Conservation (phyloP, 768 basidiomycete genomes). For the Chalciporus piperatus region DNA sequence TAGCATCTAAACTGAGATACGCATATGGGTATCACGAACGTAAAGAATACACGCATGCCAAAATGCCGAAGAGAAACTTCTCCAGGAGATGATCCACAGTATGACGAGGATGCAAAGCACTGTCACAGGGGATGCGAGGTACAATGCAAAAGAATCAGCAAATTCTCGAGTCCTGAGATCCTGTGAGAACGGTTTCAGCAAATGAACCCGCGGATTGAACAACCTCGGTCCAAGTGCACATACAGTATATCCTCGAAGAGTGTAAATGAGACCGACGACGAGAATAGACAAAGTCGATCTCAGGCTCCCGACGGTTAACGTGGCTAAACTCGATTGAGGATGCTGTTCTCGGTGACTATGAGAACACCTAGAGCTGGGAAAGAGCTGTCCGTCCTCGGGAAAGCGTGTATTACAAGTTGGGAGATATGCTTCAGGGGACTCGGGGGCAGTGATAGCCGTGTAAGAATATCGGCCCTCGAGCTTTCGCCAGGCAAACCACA, state of each 20-base stretch:
- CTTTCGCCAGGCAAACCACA: conserved; percentile 11
- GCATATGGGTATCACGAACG: conserved; percentile 22
- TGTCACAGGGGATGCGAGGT: conserved; percentile 23
- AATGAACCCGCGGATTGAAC: not conserved
- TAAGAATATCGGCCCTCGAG: not conserved
- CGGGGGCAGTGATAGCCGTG: not conserved
- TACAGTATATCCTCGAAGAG: conserved; percentile 20
- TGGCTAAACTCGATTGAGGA: not conserved
- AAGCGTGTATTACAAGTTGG: conserved; percentile 6
- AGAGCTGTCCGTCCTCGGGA: conserved; percentile 6
- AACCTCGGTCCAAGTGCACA: conserved; percentile 5
- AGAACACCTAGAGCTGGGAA: conserved; percentile 1
- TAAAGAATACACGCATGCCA: conserved; percentile 35
- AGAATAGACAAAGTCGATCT: conserved; percentile 15
- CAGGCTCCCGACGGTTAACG: conserved; percentile 7
- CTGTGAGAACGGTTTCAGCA: conserved; percentile 13
- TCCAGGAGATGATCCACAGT: conserved; percentile 17
- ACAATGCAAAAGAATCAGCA: conserved; percentile 20
- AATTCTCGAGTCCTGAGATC: conserved; percentile 15
- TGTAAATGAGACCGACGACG: conserved; percentile 10
- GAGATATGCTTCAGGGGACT: conserved; percentile 6
- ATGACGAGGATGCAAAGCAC: conserved; percentile 20
- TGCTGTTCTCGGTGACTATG: conserved; percentile 1
- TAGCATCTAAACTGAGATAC: not conserved
- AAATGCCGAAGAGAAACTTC: conserved; percentile 18